Base-by-base conservation (phyloP, 129 eudicot genomes). In the Rutidosis leptorrhynchoides region DNA sequence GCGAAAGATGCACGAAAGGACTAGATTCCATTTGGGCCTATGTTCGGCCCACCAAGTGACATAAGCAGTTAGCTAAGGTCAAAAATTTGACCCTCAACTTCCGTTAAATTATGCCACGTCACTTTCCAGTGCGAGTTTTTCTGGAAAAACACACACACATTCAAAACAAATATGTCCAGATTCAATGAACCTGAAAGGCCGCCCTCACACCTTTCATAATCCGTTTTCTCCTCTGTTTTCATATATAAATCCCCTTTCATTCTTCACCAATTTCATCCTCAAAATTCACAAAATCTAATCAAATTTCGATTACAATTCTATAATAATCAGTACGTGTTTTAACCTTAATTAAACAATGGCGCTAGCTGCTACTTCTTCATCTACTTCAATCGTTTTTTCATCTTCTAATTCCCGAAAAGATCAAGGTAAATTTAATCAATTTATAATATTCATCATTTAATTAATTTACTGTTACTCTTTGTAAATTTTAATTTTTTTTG, bases 291-390 rank as follows among this genome's bases (percentile, higher is more conserved):
- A 55, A 55, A 2, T 2, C 0, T 22, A 55, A 49, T 49, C 55
- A 49, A 49, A 49, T 49, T 49, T 19, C 7, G 17, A 8, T 11
- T 11, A 40, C 12, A 40, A 54, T 14, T 54, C 17, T 52, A 6
- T 26, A 17, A 20, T 49, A n/a, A 4, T n/a, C n/a, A 46, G 19
- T 48, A 48, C 21, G 56, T 20, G 21, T 17, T 51, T 51, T 60
- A 8, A 10, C 46, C 46, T 12, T n/a, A 16, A 48, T 48, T 17
- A n/a, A 49, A 19, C 48, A 58, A 84, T 82, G 87, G 89, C 87
- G 42, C 51, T 84, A 62, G 77, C 96, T 65, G 24, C 80, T 32
- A 52, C 79, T 60, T 74, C 84, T 51, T 73, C 87, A 5, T 77
- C 87, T 9, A 30, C 83, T 79, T 70, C 83, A 24, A 35, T 83